A percentile compares a stretch with the other conserved stretches of the same genome.
Evolutionary conservation across 148 eudicot genomes (phyloP).

Genomic region (Vaccinium corymbosum): DNA sequence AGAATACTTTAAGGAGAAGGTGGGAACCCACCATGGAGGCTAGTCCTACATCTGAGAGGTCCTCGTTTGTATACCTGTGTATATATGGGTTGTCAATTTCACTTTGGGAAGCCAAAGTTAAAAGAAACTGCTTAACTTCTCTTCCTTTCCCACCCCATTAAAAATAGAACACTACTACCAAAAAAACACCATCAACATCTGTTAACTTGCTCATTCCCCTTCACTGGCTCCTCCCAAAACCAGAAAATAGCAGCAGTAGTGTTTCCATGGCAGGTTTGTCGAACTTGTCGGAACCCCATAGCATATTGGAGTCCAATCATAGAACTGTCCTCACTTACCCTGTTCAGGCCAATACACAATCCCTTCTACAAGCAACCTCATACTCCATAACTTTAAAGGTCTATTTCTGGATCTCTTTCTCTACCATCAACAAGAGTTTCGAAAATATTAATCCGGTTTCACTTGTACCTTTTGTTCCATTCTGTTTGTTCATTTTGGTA

Average conservation of each 20-base stretch:
- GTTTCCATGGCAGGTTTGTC: slow-evolving; percentile 24
- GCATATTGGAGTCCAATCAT: slow-evolving; percentile 21
- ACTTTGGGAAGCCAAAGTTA: slow-evolving; percentile 29
- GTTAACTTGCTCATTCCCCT: slow-evolving; percentile 26
- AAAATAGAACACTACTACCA: slow-evolving; percentile 15
- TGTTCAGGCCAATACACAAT: slow-evolving; percentile 27
- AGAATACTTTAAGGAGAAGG: slow-evolving; percentile 26
- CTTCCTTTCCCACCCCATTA: slow-evolving; percentile 21
- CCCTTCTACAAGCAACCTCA: slow-evolving; percentile 27
- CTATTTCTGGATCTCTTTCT: slow-evolving; percentile 7
- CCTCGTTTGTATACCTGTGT: slow-evolving; percentile 22
- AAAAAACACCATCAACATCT: slow-evolving; percentile 14
- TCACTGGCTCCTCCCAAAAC: slow-evolving; percentile 28
- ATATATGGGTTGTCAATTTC: slow-evolving; percentile 20
- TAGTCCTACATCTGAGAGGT: slow-evolving; percentile 35
- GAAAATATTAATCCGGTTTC: not conserved
- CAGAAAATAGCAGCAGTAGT: slow-evolving; percentile 26
- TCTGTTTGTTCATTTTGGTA: not conserved
- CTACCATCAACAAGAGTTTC: not conserved
- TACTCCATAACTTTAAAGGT: slow-evolving; percentile 76
- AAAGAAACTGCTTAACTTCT: slow-evolving; percentile 27
- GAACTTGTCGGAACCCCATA: slow-evolving; percentile 17
- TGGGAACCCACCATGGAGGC: slow-evolving; percentile 47
- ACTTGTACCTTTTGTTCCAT: not conserved
- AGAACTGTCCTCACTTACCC: slow-evolving; percentile 32